A percentile compares a stretch with the other conserved stretches of the same genome.
Evolutionary conservation across 768 basidiomycete genomes (phyloP).

Genomic region (Naematelia aurantialba): DNA sequence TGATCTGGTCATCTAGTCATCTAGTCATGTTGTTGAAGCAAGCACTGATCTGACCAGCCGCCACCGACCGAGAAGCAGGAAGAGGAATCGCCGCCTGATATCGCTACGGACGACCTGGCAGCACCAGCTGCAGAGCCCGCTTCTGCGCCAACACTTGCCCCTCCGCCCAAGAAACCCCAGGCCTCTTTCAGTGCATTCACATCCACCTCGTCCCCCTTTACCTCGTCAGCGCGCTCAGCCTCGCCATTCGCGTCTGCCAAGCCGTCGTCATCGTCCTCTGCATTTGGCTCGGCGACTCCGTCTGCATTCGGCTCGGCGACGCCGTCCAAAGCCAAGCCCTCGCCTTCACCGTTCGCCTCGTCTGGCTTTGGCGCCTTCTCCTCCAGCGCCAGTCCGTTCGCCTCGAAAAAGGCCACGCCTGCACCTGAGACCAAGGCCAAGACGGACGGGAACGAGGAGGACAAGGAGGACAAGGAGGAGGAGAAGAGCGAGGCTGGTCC

Average conservation of each 20-base stretch:
- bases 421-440: constrained; percentile 5
- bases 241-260: constrained; percentile 22
- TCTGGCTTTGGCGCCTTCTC: constrained; percentile 43
- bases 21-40: too few relatives aligned
- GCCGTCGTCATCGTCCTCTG: constrained; percentile 2
- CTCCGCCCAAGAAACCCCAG: constrained; percentile 43
- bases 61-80: too few relatives aligned
- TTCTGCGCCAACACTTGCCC: constrained; percentile 4
- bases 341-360: constrained; percentile 6
- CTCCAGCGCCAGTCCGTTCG: constrained; percentile 35
- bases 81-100: too few relatives aligned
- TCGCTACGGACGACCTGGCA: too few relatives aligned
- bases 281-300: constrained; percentile 9
- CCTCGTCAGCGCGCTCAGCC: constrained; percentile 6
- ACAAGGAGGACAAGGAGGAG: constrained; percentile 5
- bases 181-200: constrained; percentile 42
- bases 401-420: constrained; percentile 23
- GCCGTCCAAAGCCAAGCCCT: constrained; percentile 14
- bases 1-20: too few relatives aligned
- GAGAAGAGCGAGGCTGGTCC: constrained; percentile 19
- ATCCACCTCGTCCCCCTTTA: constrained; percentile 33
- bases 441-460: neutral
- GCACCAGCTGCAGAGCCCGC: constrained; percentile 1
- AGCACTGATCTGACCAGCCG: too few relatives aligned
- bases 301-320: constrained; percentile 14